phyloP scores from a whole-genome alignment of 192 early-diverging fungal genomes.

The Coemansia sp. region DNA sequence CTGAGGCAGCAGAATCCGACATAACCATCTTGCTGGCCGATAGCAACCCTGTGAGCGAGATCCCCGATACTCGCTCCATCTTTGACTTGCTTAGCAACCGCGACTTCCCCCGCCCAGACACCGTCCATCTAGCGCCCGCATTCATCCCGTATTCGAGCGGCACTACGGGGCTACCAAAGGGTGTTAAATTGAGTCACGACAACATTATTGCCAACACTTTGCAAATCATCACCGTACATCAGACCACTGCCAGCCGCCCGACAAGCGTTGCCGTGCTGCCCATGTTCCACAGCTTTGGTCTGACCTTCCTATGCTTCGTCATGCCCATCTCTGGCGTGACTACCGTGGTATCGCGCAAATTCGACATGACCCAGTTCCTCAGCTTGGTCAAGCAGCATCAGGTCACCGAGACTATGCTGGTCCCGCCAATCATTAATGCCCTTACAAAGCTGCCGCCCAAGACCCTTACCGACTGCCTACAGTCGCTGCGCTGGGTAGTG shows the following conservation, averaged over 20 bases:
- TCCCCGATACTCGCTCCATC: background rate
- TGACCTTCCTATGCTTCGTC: conserved; percentile 44
- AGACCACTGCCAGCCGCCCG: background rate
- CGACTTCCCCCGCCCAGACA: background rate
- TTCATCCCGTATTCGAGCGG: conserved; percentile 37
- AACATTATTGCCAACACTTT: conserved; percentile 74
- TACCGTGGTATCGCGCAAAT: conserved; percentile 71
- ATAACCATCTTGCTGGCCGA: conserved; percentile 36
- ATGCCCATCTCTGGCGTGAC: conserved; percentile 22
- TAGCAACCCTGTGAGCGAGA: background rate
- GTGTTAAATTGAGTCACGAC: conserved; percentile 73
- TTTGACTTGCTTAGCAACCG: conserved; percentile 9
- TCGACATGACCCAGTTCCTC: conserved; percentile 64
- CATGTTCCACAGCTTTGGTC: conserved; percentile 67
- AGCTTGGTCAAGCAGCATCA: conserved; percentile 62
- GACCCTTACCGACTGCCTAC: conserved; percentile 64
- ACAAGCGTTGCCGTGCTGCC: conserved; percentile 50
- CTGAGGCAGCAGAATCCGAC: conserved; percentile 17
- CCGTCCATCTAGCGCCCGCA: background rate
- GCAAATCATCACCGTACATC: background rate
- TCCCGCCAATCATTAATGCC: conserved; percentile 65
- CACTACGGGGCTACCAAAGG: conserved; percentile 67
- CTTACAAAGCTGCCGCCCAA: conserved; percentile 69
- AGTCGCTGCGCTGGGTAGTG: conserved; percentile 60
- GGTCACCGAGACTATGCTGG: conserved; percentile 61